A percentile compares a stretch with the other conserved stretches of the same genome.
Conservation (phyloP, 2,329 filamentous ascomycete species). For the Cladophialophora exuberans region DNA sequence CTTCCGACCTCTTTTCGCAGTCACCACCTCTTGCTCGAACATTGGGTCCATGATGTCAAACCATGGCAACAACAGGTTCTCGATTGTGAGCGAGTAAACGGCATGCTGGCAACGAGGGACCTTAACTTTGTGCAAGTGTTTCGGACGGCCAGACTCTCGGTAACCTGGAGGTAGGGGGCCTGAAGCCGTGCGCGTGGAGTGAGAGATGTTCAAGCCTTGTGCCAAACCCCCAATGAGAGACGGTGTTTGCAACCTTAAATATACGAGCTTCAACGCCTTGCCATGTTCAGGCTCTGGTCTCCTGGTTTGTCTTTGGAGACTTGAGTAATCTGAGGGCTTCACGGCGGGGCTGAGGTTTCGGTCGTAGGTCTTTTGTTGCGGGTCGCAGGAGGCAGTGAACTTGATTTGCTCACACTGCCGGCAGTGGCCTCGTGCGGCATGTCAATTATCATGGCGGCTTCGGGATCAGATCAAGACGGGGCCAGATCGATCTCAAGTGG, state of each 20-base stretch:
- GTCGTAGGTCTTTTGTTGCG: no score
- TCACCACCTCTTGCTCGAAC: neutral
- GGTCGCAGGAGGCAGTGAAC: no score
- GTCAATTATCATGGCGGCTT: no score
- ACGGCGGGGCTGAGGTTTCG: no score
- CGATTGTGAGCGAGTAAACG: neutral
- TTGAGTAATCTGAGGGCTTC: neutral
- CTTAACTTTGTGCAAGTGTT: neutral
- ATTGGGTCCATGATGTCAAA: neutral
- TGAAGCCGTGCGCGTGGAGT: neutral
- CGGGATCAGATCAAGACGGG: no score
- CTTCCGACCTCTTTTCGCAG: constrained; percentile 5
- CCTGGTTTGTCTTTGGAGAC: neutral
- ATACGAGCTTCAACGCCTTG: constrained; percentile 14
- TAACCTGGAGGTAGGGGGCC: neutral
- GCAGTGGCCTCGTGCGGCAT: no score
- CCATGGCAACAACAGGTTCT: neutral
- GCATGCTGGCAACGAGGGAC: neutral
- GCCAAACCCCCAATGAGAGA: neutral
- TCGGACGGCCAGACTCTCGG: neutral
- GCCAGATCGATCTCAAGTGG: no score
- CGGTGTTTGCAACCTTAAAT: constrained; percentile 10
- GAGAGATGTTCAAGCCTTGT: constrained; percentile 5
- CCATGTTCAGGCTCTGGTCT: neutral
- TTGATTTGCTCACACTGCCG: no score